Base-by-base conservation (phyloP, 2,329 filamentous ascomycete genomes). In the Catunica adiposa region DNA sequence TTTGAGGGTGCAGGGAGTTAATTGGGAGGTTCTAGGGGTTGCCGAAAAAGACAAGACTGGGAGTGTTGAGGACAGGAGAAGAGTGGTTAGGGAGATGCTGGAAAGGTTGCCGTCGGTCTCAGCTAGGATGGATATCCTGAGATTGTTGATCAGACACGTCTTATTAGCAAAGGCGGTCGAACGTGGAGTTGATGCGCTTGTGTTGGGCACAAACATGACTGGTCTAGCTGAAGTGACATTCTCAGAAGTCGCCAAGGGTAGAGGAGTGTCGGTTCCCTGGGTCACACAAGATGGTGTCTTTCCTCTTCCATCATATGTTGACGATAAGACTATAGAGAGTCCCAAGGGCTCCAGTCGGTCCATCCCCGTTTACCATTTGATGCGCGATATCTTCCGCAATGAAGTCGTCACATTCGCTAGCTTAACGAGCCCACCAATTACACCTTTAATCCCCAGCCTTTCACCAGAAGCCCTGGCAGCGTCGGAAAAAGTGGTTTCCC, bases 181-280 rank as follows among this genome's bases (percentile, higher is more conserved):
- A 15, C 69, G 75, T 26, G 69, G 65, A 11, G 92, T 82, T 65
- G 78, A 83, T 60, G 81, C 80, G 11, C 75, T 97, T 44, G 69
- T 97, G 1, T 83, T 92, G 67, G 89, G 86, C 22, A 83, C 90
- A 68, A 94, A 81, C 61, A 95, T 92, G 20, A 96, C 89, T 3
- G 79, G 82, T 15, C 79, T 98, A 29, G 90, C 92, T 3, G 87
- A 90, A 61, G 82, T 87, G 63, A 86, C 88, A 0, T 78, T 98
- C 14, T 76, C 87, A 5, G 87, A 92, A 69, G 89, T 90, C 1
- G 89, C 90, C 23, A 96, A 95, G 69, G 92, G 92, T 1, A 78
- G 90, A 51, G 92, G 90, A 0, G 89, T 84, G 61, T 80, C 84
- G 3, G 70, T 97, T 20, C 86, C 89, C 1, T 90, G 84, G 81